These are phyloP conservation scores for Solanum chilense DNA, from an alignment of 257 asterid genomes.

Conservation along the genomic window DNA sequence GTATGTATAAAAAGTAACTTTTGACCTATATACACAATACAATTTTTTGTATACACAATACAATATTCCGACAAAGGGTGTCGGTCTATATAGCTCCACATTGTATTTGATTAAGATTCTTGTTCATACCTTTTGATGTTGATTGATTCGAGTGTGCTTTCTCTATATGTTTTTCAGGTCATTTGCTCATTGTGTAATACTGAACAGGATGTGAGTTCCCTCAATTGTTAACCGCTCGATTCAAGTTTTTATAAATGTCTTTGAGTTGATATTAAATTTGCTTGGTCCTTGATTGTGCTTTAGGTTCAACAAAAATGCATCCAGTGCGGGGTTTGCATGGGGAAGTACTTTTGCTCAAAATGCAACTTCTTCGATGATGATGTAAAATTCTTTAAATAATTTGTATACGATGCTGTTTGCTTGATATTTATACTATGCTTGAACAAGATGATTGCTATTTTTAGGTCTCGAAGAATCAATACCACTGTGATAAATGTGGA, in stretches of 20 bases:
- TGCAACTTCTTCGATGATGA: slow-evolving; percentile 74
- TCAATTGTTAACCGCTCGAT: background rate
- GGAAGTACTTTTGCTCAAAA: slow-evolving; percentile 46
- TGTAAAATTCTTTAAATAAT: slow-evolving; percentile 19
- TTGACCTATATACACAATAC: background rate
- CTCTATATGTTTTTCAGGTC: slow-evolving; percentile 24
- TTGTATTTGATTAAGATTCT: background rate
- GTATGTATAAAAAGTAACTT: background rate
- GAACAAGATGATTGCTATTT: background rate
- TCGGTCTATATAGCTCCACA: background rate
- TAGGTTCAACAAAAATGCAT: slow-evolving; percentile 46
- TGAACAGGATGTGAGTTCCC: slow-evolving; percentile 54
- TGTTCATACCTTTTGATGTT: background rate
- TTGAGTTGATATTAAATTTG: background rate
- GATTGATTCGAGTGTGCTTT: background rate
- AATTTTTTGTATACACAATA: background rate
- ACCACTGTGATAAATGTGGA: slow-evolving; percentile 67
- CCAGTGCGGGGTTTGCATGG: slow-evolving; percentile 51
- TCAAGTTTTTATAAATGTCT: background rate
- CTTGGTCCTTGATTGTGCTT: background rate
- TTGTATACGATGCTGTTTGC: background rate
- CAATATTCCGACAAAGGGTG: background rate
- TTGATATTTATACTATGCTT: background rate
- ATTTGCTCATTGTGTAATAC: slow-evolving; percentile 43
- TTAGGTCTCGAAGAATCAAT: slow-evolving; percentile 57